These are phyloP conservation scores for Tuber aestivum DNA, from an alignment of 495 filamentous ascomycete genomes.

Conservation along the genomic window DNA sequence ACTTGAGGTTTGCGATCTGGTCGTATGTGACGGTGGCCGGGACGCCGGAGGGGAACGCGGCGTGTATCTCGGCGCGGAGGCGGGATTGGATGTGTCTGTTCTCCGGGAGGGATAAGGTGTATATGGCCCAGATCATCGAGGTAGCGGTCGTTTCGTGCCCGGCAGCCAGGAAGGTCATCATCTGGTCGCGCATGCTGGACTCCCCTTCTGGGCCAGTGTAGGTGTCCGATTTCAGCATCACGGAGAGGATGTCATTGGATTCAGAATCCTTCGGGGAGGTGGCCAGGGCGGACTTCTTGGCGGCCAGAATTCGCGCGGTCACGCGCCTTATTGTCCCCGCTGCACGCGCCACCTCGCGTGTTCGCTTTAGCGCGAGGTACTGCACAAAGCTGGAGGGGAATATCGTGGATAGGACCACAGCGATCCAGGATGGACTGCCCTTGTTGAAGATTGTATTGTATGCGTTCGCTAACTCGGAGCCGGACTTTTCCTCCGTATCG, in stretches of 20 bases:
- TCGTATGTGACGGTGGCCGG: constrained; percentile 44
- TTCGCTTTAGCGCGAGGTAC: not conserved
- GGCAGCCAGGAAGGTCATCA: constrained; percentile 87
- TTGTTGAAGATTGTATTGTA: constrained; percentile 57
- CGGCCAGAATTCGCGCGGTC: not conserved
- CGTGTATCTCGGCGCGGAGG: constrained; percentile 50
- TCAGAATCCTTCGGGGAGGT: not conserved
- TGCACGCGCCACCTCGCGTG: not conserved
- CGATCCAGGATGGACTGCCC: not conserved
- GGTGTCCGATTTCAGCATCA: constrained; percentile 68
- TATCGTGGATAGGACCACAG: constrained; percentile 2
- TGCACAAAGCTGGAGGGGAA: constrained; percentile 13
- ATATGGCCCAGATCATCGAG: constrained; percentile 57
- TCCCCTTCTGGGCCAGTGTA: constrained; percentile 55
- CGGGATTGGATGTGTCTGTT: constrained; percentile 47
- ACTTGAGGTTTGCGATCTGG: constrained; percentile 54
- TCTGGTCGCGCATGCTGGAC: constrained; percentile 77
- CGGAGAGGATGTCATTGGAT: constrained; percentile 69
- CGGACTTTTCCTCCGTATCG: not conserved
- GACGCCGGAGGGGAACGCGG: constrained; percentile 52
- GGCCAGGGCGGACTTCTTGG: not conserved
- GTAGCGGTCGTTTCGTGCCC: constrained; percentile 66
- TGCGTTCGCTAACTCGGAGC: constrained; percentile 52
- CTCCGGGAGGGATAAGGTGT: constrained; percentile 50
- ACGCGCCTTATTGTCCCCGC: not conserved